These are phyloP conservation scores for Tephrocybe sp. DNA, from an alignment of 768 basidiomycete species.

Conservation along the genomic window DNA sequence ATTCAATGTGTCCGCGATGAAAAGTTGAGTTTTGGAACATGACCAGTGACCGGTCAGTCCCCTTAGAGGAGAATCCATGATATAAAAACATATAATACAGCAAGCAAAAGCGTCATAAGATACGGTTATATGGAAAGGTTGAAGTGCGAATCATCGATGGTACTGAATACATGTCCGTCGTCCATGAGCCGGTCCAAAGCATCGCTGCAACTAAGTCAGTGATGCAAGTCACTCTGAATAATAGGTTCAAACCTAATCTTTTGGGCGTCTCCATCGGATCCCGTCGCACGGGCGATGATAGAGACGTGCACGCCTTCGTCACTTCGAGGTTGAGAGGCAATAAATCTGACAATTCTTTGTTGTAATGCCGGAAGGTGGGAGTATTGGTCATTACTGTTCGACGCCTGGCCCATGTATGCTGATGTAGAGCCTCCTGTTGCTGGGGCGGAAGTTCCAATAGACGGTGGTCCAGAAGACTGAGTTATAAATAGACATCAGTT, in stretches of 20 bases:
- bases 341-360: conserved; percentile 65
- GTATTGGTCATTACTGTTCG: conserved; percentile 42
- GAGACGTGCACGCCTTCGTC: conserved; percentile 76
- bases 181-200: conserved; percentile 79
- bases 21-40: no score
- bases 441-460: conserved; percentile 17
- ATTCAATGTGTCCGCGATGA: no score
- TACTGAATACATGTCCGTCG: conserved; percentile 78
- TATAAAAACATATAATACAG: no score
- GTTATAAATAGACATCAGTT: neutral
- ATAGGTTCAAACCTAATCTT: conserved; percentile 55
- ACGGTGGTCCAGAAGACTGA: conserved; percentile 34
- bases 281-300: conserved; percentile 67
- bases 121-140: conserved; percentile 42
- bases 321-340: conserved; percentile 44
- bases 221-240: neutral
- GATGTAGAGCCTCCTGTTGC: conserved; percentile 25
- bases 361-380: conserved; percentile 59
- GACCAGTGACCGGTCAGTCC: no score
- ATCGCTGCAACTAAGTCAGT: conserved; percentile 39
- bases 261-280: conserved; percentile 45
- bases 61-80: no score
- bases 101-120: neutral
- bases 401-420: conserved; percentile 40
- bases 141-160: conserved; percentile 82